A percentile compares a stretch with the other conserved stretches of the same genome.
phyloP scores from a whole-genome alignment of 805 yeast species.

The Ogataea paradorogensis region DNA sequence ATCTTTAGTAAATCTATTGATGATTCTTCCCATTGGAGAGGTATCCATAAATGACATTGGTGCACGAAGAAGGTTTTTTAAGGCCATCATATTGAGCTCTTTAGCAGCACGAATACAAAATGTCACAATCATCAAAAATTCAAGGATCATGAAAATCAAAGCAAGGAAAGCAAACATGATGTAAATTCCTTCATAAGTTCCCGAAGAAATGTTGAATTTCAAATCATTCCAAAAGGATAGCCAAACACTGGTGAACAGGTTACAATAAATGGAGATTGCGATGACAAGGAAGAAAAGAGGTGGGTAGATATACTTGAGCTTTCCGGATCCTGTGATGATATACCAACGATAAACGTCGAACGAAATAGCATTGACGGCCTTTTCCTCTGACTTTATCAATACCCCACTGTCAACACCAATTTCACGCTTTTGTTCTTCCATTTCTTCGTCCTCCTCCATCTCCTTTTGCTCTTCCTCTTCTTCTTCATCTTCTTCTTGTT shows the following conservation, averaged over 20 bases:
- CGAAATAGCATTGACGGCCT: slow-evolving; percentile 38
- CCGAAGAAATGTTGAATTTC: slow-evolving; percentile 46
- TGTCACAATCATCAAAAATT: slow-evolving; percentile 47
- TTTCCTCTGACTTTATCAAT: slow-evolving; percentile 31
- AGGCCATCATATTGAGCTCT: slow-evolving; percentile 58
- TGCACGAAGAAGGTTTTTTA: slow-evolving; percentile 59
- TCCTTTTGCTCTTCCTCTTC: slow-evolving; percentile 32
- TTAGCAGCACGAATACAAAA: slow-evolving; percentile 54
- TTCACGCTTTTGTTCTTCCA: slow-evolving; percentile 41
- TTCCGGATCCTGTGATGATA: slow-evolving; percentile 58
- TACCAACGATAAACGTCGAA: slow-evolving; percentile 48
- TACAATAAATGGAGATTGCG: slow-evolving; percentile 45
- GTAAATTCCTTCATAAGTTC: slow-evolving; percentile 70
- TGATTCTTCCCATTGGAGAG: slow-evolving; percentile 82
- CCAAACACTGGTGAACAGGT: slow-evolving; percentile 68
- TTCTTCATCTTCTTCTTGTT: slow-evolving; percentile 19
- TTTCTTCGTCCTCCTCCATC: slow-evolving; percentile 15
- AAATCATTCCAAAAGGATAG: slow-evolving; percentile 72
- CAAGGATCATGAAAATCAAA: slow-evolving; percentile 45
- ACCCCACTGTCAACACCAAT: slow-evolving; percentile 31
- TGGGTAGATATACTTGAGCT: slow-evolving; percentile 35
- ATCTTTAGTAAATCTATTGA: slow-evolving; percentile 85
- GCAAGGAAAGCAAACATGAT: slow-evolving; percentile 53
- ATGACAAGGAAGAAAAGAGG: slow-evolving; percentile 18
- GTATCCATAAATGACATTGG: slow-evolving; percentile 84